phyloP scores from a whole-genome alignment of 2,329 filamentous ascomycete species.

The Exophiala spinifera region DNA sequence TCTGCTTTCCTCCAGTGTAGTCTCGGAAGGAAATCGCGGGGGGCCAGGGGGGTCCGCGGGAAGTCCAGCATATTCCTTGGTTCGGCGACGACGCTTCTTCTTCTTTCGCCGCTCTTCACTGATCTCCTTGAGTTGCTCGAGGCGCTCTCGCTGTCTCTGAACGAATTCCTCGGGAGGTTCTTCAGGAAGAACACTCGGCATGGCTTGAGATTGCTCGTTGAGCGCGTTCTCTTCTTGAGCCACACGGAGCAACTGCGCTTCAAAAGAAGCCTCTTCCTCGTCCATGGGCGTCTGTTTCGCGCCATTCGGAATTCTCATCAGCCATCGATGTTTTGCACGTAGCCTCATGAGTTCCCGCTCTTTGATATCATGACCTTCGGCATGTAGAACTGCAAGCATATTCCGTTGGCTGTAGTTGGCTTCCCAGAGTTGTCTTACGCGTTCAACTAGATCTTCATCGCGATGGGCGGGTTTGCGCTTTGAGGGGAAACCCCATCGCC shows the following conservation, averaged over 20 bases:
- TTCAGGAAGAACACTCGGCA: constrained; percentile 3
- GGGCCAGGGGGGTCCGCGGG: constrained; percentile 66
- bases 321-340: constrained; percentile 65
- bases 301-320: constrained; percentile 61
- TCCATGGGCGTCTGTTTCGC: constrained; percentile 42
- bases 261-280: constrained; percentile 30
- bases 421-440: constrained; percentile 76
- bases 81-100: constrained; percentile 66
- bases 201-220: constrained; percentile 1
- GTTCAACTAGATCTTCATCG: constrained; percentile 62
- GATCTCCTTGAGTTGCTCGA: constrained; percentile 55
- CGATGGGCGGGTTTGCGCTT: constrained; percentile 71
- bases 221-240: constrained; percentile 15
- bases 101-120: constrained; percentile 61
- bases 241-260: constrained; percentile 31
- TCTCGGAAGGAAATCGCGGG: constrained; percentile 76
- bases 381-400: constrained; percentile 67
- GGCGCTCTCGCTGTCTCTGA: constrained; percentile 53
- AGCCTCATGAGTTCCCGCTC: constrained; percentile 68
- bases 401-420: constrained; percentile 68
- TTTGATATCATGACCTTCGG: constrained; percentile 71
- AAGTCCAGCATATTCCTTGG: constrained; percentile 64
- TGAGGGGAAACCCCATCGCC: constrained; percentile 73
- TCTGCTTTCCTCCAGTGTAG: constrained; percentile 75
- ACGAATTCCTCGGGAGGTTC: constrained; percentile 46